Evolutionary conservation across 1,139 yeast genomes (phyloP), one percentile per base, ranked within the genome.

Genomic region (Taphrina flavorubra): DNA sequence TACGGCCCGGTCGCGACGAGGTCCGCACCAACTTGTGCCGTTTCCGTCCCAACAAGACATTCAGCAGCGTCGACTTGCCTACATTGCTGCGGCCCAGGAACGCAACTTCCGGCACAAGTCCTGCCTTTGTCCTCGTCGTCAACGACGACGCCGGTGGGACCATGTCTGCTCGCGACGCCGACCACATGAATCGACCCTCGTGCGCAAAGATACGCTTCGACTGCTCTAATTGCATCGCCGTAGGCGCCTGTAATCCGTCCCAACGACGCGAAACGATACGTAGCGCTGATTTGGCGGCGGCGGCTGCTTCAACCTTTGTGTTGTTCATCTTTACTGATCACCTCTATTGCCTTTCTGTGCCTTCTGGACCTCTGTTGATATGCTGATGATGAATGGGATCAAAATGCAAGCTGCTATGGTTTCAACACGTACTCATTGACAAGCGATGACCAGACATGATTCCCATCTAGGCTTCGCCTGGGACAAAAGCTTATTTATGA

Each of bases 71-170:
- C 51, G 62, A 44, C 34, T 65, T 65, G 14, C 67, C 67, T 16
- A 63, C 67, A 44, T 63, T 63, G 37, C 67, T 63, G 40, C 67
- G 37, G 16, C 67, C 67, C 31, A 63, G 39, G 16, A 63, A 63
- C 37, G 67, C 67, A n/a, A 63, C 34, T 31, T 63, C 67, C 16
- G 67, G 67, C 39, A 53, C 53, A 4, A 25, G 31, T 25, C 31
- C 31, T 4, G 31, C 31, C 31, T 25, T 25, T 25, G 1, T 25
- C 31, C 31, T 25, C 31, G 31, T 25, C 4, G 31, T 4, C 4
- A 4, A 2, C 16, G 31, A 2, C 16, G 39, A 18, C 2, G 62
- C 31, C 4, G 14, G 31, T 11, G 62, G 62, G 13, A 58, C n/a
- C n/a, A 31, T 39, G 18, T 14, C 25, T 14, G 25, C 13, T 6